Base-by-base conservation (phyloP, 257 asterid species). In the Orobanche coerulescens region DNA sequence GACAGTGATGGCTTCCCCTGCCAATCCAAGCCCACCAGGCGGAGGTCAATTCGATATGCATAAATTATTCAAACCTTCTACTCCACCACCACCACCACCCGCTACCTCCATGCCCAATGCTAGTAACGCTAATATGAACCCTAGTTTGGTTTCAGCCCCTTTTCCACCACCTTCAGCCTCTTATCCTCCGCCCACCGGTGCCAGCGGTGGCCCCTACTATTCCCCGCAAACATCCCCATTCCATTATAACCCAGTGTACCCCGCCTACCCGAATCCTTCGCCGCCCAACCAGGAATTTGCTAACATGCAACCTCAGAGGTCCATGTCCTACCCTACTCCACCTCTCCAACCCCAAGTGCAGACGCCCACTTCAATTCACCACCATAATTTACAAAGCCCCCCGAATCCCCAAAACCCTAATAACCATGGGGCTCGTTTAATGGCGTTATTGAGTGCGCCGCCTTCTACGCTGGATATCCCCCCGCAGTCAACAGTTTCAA, bases 371-470 rank as follows among this genome's bases (percentile, higher is more conserved):
- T 66, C 78, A 2, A 72, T 83, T 18, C 85, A 75, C 53, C 89
- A 71, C 31, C 52, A 33, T 31, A 74, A 79, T 64, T 79, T 69
- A 53, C 81, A 71, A 16, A 77, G 67, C 70, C 76, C 86, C 24
- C 50, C 54, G 0, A 74, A 53, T 69, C 43, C 76, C 12, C 82
- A 66, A 54, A 79, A 71, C 79, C 75, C 84, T 36, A 77, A 47
- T 33, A 80, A 66, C 30, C 88, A 74, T 0, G 97, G 99, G 7
- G 90, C 96, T 19, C 80, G 85, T 46, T 68, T 89, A 28, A 93
- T 93, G 99, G 97, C 97, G 36, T 53, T 93, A 72, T 72, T 93
- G 79, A 83, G 92, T 61, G 88, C 97, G 13, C 92, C 96, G 0
- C 76, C 94, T 7, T 58, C 89, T 5, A 53, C 79, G 2, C 26